These are phyloP conservation scores for Zea luxurians DNA, from an alignment of 176 grass and related monocot genomes.

Conservation along the genomic window DNA sequence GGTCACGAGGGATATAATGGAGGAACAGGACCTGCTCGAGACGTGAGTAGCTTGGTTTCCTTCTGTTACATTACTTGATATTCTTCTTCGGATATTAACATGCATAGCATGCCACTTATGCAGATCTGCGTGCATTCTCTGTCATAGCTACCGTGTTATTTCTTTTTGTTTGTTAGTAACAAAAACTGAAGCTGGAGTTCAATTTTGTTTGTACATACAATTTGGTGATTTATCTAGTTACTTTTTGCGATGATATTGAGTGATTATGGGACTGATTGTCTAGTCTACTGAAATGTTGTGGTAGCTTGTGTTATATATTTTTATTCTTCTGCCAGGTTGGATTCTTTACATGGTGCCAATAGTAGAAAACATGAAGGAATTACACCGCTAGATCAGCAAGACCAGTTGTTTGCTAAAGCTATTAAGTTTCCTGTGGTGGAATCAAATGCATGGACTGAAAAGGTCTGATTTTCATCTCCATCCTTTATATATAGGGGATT, in stretches of 20 bases:
- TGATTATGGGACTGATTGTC: too few species aligned
- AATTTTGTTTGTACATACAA: background rate
- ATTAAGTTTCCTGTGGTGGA: constrained; percentile 82
- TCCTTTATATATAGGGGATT: constrained; percentile 12
- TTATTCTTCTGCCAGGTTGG: constrained; percentile 52
- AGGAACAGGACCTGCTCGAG: constrained; percentile 57
- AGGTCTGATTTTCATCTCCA: constrained; percentile 46
- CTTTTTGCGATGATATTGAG: background rate
- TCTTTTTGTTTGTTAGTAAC: background rate
- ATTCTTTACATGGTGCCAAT: constrained; percentile 63
- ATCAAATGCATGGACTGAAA: constrained; percentile 92
- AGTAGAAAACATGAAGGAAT: constrained; percentile 64
- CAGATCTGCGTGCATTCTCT: background rate
- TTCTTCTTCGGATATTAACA: background rate
- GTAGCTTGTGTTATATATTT: constrained; percentile 9
- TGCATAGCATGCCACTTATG: constrained; percentile 5
- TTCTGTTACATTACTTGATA: constrained; percentile 16
- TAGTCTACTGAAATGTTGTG: constrained; percentile 4
- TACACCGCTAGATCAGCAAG: constrained; percentile 84
- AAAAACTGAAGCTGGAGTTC: constrained; percentile 1
- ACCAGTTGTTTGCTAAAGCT: constrained; percentile 78
- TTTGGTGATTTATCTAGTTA: constrained; percentile 8
- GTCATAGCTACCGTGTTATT: background rate
- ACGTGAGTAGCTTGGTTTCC: constrained; percentile 49
- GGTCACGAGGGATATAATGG: constrained; percentile 95